Percentiles rank a stretch among this genome's conserved stretches.
phyloP scores from a whole-genome alignment of 345 rosid species.

The Atalantia buxifolia region DNA sequence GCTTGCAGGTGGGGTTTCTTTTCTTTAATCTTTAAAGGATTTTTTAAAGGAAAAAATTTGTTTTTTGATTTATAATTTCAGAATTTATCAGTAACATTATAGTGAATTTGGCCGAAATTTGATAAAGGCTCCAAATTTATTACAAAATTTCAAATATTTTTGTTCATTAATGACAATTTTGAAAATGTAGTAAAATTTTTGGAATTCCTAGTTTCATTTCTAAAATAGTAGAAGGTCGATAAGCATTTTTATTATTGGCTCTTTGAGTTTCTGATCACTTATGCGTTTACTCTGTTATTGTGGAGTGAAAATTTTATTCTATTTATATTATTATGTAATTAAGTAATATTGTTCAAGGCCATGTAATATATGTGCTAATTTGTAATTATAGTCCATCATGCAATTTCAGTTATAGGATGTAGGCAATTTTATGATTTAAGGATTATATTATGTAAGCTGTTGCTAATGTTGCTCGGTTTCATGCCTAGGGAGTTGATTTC shows the following conservation, averaged over 20 bases:
- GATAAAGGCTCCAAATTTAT: not conserved
- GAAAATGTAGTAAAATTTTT: not conserved
- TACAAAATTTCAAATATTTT: not conserved
- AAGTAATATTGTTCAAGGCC: not conserved
- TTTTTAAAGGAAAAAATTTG: not conserved
- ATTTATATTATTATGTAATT: not conserved
- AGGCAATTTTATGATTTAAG: not conserved
- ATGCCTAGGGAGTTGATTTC: slow-evolving; percentile 77
- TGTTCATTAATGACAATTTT: not conserved
- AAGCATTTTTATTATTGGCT: not conserved
- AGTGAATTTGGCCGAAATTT: not conserved
- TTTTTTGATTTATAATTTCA: not conserved
- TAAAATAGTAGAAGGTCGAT: not conserved
- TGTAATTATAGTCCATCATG: not conserved
- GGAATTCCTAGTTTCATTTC: too few species aligned
- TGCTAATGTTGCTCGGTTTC: slow-evolving; percentile 13
- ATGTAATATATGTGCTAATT: not conserved
- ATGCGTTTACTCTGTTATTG: not conserved
- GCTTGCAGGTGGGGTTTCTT: slow-evolving; percentile 60
- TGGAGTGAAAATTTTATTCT: not conserved
- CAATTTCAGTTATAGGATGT: not conserved
- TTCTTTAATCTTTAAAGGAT: not conserved
- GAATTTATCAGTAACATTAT: not conserved
- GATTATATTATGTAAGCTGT: not conserved
- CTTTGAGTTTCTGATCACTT: not conserved